Base-by-base conservation (phyloP, 2,329 filamentous ascomycete species). In the Elsinoe arachidis region DNA sequence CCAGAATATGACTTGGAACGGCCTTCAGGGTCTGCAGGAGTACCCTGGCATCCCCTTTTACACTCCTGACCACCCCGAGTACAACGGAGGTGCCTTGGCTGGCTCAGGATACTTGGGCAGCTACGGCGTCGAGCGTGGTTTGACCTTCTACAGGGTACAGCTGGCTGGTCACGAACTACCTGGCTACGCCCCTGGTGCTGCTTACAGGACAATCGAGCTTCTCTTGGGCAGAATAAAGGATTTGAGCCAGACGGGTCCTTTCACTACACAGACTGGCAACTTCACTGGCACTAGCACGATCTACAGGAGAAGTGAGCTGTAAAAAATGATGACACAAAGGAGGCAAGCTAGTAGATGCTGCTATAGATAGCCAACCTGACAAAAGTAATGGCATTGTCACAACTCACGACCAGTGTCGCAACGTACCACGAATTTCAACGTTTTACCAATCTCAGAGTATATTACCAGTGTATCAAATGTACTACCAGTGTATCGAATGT, bases 151-250 rank as follows among this genome's bases (percentile, higher is more conserved):
- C 62, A 70, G 70, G 41, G 69, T 72, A 7, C 69, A 69, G 46
- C 63, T 73, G 9, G 69, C 72, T 1, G 74, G 74, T 0, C 74
- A 76, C 56, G 71, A 75, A 61, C 58, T 76, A 14, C 74, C 74
- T 11, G 72, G 68, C 0, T 75, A 73, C 61, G 69, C 73, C 1
- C 72, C 74, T 15, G 71, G 73, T n/a, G 85, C 83, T 0, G 80
- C 84, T 0, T 89, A 87, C 67, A 76, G 88, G 35, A 84, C 88
- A 58, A 68, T 93, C 17, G 88, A 93, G 75, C 85, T 87, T 64
- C 68, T 93, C 63, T 75, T 95, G 1, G 88, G 89, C 0, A 74
- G 87, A 34, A 82, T 90, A 12, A 72, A 80, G 3, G 80, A 75
- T 59, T 65, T 88, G 62, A 70, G 64, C 1, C 70, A 70, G 55